A percentile compares a stretch with the other conserved stretches of the same genome.
These are phyloP conservation scores for Dimargaris verticillata DNA, from an alignment of 192 early-diverging fungal genomes.

Conservation along the genomic window DNA sequence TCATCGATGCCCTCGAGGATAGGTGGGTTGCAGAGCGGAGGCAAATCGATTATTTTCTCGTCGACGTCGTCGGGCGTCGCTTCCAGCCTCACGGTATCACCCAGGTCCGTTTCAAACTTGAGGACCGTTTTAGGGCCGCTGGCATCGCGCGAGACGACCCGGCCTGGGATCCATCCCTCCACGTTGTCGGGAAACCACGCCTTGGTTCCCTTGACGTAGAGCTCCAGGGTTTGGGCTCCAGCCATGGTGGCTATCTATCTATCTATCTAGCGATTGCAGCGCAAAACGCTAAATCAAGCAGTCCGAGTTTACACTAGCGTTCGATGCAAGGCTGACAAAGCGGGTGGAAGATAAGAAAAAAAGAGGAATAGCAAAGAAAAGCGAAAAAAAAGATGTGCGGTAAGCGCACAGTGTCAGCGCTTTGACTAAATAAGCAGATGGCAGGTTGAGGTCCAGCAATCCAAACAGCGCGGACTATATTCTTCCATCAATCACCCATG, in stretches of 20 bases:
- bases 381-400: neutral
- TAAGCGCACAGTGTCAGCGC: neutral
- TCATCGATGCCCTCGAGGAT: constrained; percentile 78
- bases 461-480: too few relatives aligned
- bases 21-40: constrained; percentile 87
- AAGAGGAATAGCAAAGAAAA: neutral
- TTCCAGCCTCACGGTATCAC: constrained; percentile 27
- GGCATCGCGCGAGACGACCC: neutral
- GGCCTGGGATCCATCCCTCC: constrained; percentile 61
- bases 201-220: constrained; percentile 40
- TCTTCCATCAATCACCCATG: too few relatives aligned
- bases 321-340: neutral
- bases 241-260: constrained; percentile 2
- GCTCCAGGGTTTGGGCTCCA: constrained; percentile 26
- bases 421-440: too few relatives aligned
- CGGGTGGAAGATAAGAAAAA: neutral
- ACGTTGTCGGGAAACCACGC: constrained; percentile 72
- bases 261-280: too few relatives aligned
- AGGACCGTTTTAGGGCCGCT: neutral
- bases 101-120: constrained; percentile 2
- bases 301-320: too few relatives aligned
- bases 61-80: constrained; percentile 51
- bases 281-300: too few relatives aligned
- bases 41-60: constrained; percentile 51
- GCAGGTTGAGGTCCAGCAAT: too few relatives aligned